These are phyloP conservation scores for Pilaira anomala DNA, from an alignment of 192 early-diverging fungal genomes.

Conservation along the genomic window DNA sequence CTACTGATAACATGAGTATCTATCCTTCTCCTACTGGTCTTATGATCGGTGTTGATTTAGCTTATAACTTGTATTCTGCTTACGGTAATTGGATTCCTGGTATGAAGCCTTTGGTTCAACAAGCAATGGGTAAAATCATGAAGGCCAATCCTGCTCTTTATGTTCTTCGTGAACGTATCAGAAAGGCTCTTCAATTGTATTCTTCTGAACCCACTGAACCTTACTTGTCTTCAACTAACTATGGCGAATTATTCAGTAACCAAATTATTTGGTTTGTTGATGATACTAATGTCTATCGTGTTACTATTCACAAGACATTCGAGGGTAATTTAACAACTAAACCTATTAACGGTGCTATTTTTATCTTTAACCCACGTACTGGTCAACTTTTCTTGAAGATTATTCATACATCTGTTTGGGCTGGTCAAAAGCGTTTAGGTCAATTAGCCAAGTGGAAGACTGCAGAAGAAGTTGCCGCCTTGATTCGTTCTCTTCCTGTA, in stretches of 20 bases:
- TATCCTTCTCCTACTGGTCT: constrained; percentile 98
- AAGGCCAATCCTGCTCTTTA: constrained; percentile 98
- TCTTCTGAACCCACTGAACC: constrained; percentile 98
- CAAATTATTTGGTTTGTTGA: constrained; percentile 99
- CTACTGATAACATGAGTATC: constrained; percentile 97
- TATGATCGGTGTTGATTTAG: constrained; percentile 96
- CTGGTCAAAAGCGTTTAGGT: constrained; percentile 97
- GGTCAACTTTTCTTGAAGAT: constrained; percentile 99
- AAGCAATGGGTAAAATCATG: constrained; percentile 99
- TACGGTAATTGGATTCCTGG: constrained; percentile 99
- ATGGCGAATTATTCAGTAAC: constrained; percentile 95
- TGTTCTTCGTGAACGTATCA: constrained; percentile 95
- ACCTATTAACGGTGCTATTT: constrained; percentile 98
- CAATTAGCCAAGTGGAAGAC: constrained; percentile 99
- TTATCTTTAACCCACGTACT: constrained; percentile 98
- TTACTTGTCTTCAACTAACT: constrained; percentile 91
- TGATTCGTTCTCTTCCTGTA: constrained; percentile 96
- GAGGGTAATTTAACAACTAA: constrained; percentile 99
- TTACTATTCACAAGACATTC: constrained; percentile 99
- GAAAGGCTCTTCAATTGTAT: constrained; percentile 98
- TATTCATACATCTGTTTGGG: constrained; percentile 99
- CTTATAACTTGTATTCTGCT: constrained; percentile 90
- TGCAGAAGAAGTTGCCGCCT: constrained; percentile 98
- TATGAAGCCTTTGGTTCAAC: constrained; percentile 96
- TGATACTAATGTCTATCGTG: constrained; percentile 99